Conservation (phyloP, 768 basidiomycete species). For the Piloderma croceum region DNA sequence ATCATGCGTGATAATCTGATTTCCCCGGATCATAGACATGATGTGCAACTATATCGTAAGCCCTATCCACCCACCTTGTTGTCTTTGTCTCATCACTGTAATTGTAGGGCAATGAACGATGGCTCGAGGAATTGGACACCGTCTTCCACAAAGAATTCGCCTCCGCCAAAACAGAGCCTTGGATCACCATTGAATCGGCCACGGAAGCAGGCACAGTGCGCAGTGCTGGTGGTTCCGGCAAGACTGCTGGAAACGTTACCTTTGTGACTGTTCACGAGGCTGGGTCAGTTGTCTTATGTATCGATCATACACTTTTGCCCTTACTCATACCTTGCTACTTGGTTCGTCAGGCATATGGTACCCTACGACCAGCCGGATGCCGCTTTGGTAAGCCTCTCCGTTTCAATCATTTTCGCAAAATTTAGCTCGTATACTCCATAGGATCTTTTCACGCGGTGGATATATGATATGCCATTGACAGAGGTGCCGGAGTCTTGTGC, state of each 20-base stretch:
- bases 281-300: constrained; percentile 46
- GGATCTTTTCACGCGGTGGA: too few species aligned
- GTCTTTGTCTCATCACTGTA: constrained; percentile 1
- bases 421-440: too few species aligned
- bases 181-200: constrained; percentile 48
- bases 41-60: constrained; percentile 82
- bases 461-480: too few species aligned
- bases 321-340: not conserved
- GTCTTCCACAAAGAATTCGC: constrained; percentile 59
- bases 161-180: constrained; percentile 43
- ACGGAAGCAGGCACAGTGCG: constrained; percentile 63
- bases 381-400: constrained; percentile 51
- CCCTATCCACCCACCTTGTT: constrained; percentile 3
- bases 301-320: not conserved
- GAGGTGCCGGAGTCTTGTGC: too few species aligned
- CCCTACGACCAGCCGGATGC: constrained; percentile 88
- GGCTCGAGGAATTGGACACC: constrained; percentile 62
- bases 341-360: constrained; percentile 68
- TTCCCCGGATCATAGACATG: constrained; percentile 44
- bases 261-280: constrained; percentile 76
- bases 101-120: constrained; percentile 68
- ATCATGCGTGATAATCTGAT: constrained; percentile 10
- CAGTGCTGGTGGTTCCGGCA: constrained; percentile 57
- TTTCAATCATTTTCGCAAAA: too few species aligned
- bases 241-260: constrained; percentile 76